A percentile compares a stretch with the other conserved stretches of the same genome.
phyloP scores from a whole-genome alignment of 495 filamentous ascomycete genomes.

The Barbatosphaeria neglecta region DNA sequence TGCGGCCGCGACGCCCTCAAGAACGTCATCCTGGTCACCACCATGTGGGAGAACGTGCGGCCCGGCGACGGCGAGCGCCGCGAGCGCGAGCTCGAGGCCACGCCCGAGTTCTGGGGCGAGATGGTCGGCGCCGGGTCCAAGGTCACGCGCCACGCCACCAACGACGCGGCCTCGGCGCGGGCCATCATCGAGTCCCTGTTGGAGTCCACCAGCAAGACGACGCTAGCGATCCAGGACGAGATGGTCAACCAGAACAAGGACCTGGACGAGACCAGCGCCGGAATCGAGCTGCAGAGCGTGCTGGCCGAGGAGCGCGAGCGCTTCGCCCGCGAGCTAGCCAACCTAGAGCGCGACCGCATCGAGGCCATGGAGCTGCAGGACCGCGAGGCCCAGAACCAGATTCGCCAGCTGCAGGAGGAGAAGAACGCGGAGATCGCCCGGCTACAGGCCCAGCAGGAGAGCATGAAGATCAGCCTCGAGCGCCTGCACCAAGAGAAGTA shows the following conservation, averaged over 20 bases:
- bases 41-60: constrained; percentile 8
- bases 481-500: neutral
- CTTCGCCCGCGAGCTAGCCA: constrained; percentile 5
- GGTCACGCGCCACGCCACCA: neutral
- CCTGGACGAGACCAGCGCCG: constrained; percentile 9
- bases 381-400: constrained; percentile 1
- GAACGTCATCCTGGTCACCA: constrained; percentile 10
- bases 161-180: neutral
- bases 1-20: constrained; percentile 5
- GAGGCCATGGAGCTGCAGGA: constrained; percentile 7
- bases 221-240: constrained; percentile 7
- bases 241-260: constrained; percentile 5
- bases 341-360: constrained; percentile 5
- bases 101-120: neutral
- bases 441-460: neutral
- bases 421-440: neutral
- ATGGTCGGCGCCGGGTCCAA: neutral
- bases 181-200: neutral
- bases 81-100: neutral
- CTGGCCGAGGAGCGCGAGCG: constrained; percentile 5
- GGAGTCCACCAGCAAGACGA: neutral
- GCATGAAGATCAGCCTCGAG: neutral
- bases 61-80: constrained; percentile 1
- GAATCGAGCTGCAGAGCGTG: constrained; percentile 8
- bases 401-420: neutral